Conservation (phyloP, 148 eudicot species). For the Polygonum maritimum region DNA sequence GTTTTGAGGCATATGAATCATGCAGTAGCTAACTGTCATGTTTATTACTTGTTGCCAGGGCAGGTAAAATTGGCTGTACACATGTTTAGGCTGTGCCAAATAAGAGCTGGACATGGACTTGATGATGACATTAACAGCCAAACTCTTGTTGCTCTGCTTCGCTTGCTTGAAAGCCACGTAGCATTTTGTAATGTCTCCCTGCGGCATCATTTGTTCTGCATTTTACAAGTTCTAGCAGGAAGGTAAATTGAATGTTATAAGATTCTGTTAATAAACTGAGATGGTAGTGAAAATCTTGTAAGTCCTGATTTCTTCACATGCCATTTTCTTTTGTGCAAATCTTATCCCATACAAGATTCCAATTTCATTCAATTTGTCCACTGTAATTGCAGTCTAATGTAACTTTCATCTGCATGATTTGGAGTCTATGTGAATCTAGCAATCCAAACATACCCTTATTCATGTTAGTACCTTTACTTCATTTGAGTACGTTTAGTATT, state of each 20-base stretch:
- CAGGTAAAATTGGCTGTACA: slow-evolving; percentile 81
- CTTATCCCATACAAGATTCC: neutral
- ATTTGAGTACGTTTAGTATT: neutral
- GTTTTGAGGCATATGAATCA: neutral
- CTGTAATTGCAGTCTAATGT: neutral
- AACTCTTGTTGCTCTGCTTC: slow-evolving; percentile 77
- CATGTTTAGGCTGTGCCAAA: slow-evolving; percentile 74
- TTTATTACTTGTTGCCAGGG: slow-evolving; percentile 27
- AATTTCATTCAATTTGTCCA: neutral
- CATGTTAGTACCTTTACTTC: neutral
- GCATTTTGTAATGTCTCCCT: slow-evolving; percentile 74
- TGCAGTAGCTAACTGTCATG: neutral
- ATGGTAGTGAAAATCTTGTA: neutral
- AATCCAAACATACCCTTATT: too few relatives aligned
- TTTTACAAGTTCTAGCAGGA: slow-evolving; percentile 86
- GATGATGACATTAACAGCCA: slow-evolving; percentile 50
- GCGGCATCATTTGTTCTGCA: slow-evolving; percentile 88
- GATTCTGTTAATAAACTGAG: neutral
- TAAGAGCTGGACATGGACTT: slow-evolving; percentile 37
- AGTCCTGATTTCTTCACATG: neutral
- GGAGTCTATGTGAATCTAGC: neutral
- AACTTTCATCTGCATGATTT: neutral
- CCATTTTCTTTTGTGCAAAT: neutral
- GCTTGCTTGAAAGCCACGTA: slow-evolving; percentile 67
- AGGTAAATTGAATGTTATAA: slow-evolving; percentile 33